phyloP scores from a whole-genome alignment of 1,284 basidiomycete genomes.

The Psilocybe mexicana region DNA sequence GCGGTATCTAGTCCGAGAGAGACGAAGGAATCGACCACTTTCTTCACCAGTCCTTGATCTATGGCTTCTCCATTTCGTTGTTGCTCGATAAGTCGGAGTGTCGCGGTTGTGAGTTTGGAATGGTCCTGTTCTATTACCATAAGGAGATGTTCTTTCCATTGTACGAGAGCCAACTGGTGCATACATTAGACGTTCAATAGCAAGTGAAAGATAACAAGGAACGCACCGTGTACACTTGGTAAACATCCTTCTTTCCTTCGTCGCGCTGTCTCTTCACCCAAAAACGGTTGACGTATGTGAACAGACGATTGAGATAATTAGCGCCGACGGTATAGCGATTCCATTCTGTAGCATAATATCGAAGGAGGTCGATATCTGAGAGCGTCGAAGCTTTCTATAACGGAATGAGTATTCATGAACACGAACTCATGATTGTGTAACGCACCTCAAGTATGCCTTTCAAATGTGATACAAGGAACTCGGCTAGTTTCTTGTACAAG shows the following conservation, averaged over 20 bases:
- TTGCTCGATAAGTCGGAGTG: slow-evolving; percentile 87
- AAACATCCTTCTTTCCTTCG: slow-evolving; percentile 94
- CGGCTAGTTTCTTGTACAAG: slow-evolving; percentile 87
- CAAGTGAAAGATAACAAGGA: background rate
- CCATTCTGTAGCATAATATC: slow-evolving; percentile 94
- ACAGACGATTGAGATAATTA: slow-evolving; percentile 93
- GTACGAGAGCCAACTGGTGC: slow-evolving; percentile 85
- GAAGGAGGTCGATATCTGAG: slow-evolving; percentile 85
- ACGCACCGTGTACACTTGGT: slow-evolving; percentile 93
- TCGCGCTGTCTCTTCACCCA: slow-evolving; percentile 99
- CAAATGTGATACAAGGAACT: slow-evolving; percentile 84
- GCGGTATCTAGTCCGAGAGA: slow-evolving; percentile 92
- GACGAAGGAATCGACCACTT: slow-evolving; percentile 95
- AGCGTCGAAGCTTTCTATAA: slow-evolving; percentile 75
- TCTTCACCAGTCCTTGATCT: slow-evolving; percentile 93
- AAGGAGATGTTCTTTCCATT: slow-evolving; percentile 96
- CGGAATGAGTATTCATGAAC: background rate
- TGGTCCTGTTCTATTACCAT: slow-evolving; percentile 81
- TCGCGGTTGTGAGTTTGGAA: slow-evolving; percentile 82
- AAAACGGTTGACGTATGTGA: slow-evolving; percentile 97
- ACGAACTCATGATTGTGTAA: slow-evolving; percentile 4
- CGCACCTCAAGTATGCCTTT: slow-evolving; percentile 66
- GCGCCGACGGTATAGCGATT: slow-evolving; percentile 96
- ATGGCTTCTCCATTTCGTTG: slow-evolving; percentile 95
- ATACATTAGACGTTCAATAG: background rate